Conservation (phyloP, 1,284 basidiomycete species). For the Trametes pubescens region DNA sequence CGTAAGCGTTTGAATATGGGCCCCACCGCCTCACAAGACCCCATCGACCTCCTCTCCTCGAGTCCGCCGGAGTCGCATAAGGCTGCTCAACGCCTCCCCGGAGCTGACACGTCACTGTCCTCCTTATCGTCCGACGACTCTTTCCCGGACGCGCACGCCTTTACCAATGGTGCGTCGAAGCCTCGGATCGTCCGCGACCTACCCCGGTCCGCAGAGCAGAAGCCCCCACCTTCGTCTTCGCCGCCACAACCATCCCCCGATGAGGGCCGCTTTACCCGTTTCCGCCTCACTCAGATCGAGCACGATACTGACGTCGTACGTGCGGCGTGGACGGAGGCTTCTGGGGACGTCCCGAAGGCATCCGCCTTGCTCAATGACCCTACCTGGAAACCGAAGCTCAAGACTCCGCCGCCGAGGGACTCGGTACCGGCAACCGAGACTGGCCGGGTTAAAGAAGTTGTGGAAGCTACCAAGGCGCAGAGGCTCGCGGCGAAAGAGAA, state of each 20-base stretch:
- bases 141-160: slow-evolving; percentile 52
- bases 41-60: slow-evolving; percentile 54
- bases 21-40: slow-evolving; percentile 45
- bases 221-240: slow-evolving; percentile 29
- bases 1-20: slow-evolving; percentile 72
- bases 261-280: slow-evolving; percentile 56
- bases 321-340: slow-evolving; percentile 70
- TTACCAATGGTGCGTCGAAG: slow-evolving; percentile 54
- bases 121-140: slow-evolving; percentile 69
- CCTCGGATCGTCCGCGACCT: slow-evolving; percentile 63
- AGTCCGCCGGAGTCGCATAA: slow-evolving; percentile 65
- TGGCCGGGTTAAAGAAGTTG: slow-evolving; percentile 72
- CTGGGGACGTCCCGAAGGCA: slow-evolving; percentile 66
- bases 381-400: slow-evolving; percentile 55
- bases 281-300: slow-evolving; percentile 66
- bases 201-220: slow-evolving; percentile 36
- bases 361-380: slow-evolving; percentile 64
- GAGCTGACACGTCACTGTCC: slow-evolving; percentile 48
- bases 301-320: slow-evolving; percentile 55
- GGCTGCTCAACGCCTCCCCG: slow-evolving; percentile 57
- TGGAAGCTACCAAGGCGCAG: slow-evolving; percentile 70
- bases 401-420: slow-evolving; percentile 39
- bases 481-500: slow-evolving; percentile 71
- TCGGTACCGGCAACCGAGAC: slow-evolving; percentile 46
- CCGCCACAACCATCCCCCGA: slow-evolving; percentile 30